Base-by-base conservation (phyloP, 371 early-diverging fungal genomes). In the Lichtheimia corymbifera region DNA sequence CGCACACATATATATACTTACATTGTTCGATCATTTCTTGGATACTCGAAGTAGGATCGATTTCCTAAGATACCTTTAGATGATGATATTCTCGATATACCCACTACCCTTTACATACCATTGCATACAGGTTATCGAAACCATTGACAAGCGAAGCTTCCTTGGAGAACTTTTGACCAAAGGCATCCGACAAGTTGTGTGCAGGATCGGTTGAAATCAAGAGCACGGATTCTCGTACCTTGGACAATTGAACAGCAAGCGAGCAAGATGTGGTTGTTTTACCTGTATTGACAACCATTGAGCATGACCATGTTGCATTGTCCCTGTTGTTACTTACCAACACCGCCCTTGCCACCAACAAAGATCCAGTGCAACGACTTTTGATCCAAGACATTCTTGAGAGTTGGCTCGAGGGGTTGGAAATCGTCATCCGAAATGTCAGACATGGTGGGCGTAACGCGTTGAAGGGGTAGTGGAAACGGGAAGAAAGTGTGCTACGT, bases 171-270 rank as follows among this genome's bases (percentile, higher is more conserved):
- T 97, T 99, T 85, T 98, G 99, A 50, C 94, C 91, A 82, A 98
- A 98, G 30, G 99, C 99, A 80, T 97, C 98, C 5, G 96, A 96
- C 66, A 99, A 81, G 75, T 99, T 99, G 84, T 99, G 99, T 28
- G 99, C 99, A 18, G 99, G 99, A 79, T 99, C 99, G 1, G 99
- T 99, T 7, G 97, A 97, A 63, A 99, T 98, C 64, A 99, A 74
- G 62, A 99, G 82, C 12, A 99, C 99, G 15, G 91, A 91, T 61
- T 97, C 92, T 55, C 99, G 91, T 4, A 90, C 93, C 66, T 89
- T 88, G 30, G 96, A 85, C 58, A 99, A 82, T 67, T 97, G 97
- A 40, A 92, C 90, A 51, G 98, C 98, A 60, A 94, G 83, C 30
- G 91, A 90, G 65, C 94, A 95, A 44, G 87, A 86, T 9, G 85